Evolutionary conservation across 2,329 filamentous ascomycete species (phyloP).

Genomic region (Sarocladium strictum): DNA sequence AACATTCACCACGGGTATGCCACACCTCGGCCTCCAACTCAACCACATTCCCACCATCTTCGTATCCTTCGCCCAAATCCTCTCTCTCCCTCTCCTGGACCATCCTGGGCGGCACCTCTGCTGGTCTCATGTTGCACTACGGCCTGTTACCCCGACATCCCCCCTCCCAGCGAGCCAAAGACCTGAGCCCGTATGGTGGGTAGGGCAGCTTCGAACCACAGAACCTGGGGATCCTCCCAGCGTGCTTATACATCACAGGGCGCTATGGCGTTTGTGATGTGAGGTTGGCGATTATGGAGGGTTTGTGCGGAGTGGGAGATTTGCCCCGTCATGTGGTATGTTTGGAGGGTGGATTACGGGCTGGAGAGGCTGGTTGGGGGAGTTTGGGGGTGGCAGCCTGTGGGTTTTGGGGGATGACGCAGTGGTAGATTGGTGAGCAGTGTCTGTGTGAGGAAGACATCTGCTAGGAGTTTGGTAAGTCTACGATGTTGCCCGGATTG

Average conservation of each 20-base stretch:
- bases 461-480: too few species aligned
- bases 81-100: slow-evolving; percentile 2
- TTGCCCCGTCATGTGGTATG: not conserved
- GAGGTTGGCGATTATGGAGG: not conserved
- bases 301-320: not conserved
- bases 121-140: slow-evolving; percentile 13
- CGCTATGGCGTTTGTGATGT: slow-evolving; percentile 16
- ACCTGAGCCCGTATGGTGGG: slow-evolving; percentile 14
- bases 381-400: not conserved
- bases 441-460: too few species aligned
- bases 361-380: not conserved
- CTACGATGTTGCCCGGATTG: too few species aligned
- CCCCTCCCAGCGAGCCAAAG: slow-evolving; percentile 16
- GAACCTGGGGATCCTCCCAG: slow-evolving; percentile 16
- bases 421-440: not conserved
- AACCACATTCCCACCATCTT: not conserved
- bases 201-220: slow-evolving; percentile 16
- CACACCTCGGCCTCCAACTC: not conserved
- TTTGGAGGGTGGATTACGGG: not conserved
- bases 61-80: slow-evolving; percentile 8
- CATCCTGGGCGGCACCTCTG: slow-evolving; percentile 12
- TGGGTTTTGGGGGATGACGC: not conserved
- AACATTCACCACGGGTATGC: not conserved
- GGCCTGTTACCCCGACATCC: slow-evolving; percentile 13
- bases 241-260: slow-evolving; percentile 15